These are phyloP conservation scores for Coccomyxa sp. DNA, from an alignment of 139 green algal genomes.

Conservation along the genomic window DNA sequence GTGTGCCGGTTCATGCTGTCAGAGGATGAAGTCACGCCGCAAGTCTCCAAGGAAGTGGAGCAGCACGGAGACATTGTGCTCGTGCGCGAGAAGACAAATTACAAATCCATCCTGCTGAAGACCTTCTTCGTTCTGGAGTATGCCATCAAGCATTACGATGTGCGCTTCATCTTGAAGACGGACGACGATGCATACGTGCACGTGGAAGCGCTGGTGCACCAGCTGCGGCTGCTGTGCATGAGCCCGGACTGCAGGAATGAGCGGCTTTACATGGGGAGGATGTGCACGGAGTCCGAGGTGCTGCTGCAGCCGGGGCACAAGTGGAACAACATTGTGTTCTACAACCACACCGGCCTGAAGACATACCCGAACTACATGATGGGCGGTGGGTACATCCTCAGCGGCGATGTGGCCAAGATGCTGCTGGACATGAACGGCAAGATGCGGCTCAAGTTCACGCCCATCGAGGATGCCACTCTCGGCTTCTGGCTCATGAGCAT, in stretches of 20 bases:
- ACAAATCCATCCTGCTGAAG: slow-evolving; percentile 53
- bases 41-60: slow-evolving; percentile 33
- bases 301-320: slow-evolving; percentile 46
- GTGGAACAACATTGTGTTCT: slow-evolving; percentile 47
- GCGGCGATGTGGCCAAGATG: slow-evolving; percentile 28
- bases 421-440: slow-evolving; percentile 32
- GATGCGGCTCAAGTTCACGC: slow-evolving; percentile 46
- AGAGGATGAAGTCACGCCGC: slow-evolving; percentile 44
- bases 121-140: slow-evolving; percentile 49
- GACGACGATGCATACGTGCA: slow-evolving; percentile 55
- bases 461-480: slow-evolving; percentile 50
- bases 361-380: slow-evolving; percentile 51
- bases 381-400: slow-evolving; percentile 44
- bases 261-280: slow-evolving; percentile 41
- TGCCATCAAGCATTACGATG: slow-evolving; percentile 35
- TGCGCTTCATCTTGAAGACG: slow-evolving; percentile 47
- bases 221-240: slow-evolving; percentile 36
- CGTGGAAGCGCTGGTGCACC: slow-evolving; percentile 23
- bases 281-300: slow-evolving; percentile 26
- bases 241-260: slow-evolving; percentile 29
- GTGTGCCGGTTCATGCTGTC: slow-evolving; percentile 38
- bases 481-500: slow-evolving; percentile 52
- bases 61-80: slow-evolving; percentile 41
- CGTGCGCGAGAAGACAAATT: slow-evolving; percentile 43
- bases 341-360: slow-evolving; percentile 46